These are phyloP conservation scores for Ceratobasidium sp. DNA, from an alignment of 1,284 basidiomycete species.

Conservation along the genomic window DNA sequence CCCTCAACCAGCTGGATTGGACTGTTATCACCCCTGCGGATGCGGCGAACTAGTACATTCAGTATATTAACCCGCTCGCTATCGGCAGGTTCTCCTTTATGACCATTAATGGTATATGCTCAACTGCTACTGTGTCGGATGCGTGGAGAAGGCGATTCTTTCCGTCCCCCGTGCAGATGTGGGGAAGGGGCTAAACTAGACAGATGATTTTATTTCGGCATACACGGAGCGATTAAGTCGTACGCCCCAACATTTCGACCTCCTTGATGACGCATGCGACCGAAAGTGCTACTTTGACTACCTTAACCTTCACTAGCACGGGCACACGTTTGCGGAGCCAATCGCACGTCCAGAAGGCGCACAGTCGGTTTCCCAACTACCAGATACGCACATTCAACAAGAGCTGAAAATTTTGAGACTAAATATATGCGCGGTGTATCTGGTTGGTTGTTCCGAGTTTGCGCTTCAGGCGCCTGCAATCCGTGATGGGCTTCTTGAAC, in stretches of 20 bases:
- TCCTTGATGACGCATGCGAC: not conserved
- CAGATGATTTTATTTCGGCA: not conserved
- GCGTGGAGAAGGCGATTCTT: not conserved
- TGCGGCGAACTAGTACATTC: constrained; percentile 19
- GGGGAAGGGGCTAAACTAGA: not conserved
- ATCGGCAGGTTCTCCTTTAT: not conserved
- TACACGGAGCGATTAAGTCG: not conserved
- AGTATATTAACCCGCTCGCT: constrained; percentile 22
- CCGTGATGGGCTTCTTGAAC: constrained; percentile 15
- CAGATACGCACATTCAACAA: not conserved
- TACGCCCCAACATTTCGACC: not conserved
- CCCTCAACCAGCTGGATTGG: constrained; percentile 12
- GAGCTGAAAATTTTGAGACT: not conserved
- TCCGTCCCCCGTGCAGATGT: not conserved
- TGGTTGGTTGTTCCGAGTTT: constrained; percentile 20
- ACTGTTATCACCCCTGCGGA: constrained; percentile 12
- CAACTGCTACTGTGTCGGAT: not conserved
- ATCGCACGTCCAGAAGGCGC: constrained; percentile 15
- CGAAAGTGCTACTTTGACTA: constrained; percentile 21
- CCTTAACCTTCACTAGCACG: constrained; percentile 24
- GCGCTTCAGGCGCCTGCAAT: constrained; percentile 11
- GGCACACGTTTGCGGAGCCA: constrained; percentile 12
- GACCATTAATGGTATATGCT: not conserved
- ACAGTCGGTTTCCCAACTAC: constrained; percentile 19
- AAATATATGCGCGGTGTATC: not conserved